Evolutionary conservation across 768 basidiomycete species (phyloP).

Genomic region (Rhizopogon vinicolor): DNA sequence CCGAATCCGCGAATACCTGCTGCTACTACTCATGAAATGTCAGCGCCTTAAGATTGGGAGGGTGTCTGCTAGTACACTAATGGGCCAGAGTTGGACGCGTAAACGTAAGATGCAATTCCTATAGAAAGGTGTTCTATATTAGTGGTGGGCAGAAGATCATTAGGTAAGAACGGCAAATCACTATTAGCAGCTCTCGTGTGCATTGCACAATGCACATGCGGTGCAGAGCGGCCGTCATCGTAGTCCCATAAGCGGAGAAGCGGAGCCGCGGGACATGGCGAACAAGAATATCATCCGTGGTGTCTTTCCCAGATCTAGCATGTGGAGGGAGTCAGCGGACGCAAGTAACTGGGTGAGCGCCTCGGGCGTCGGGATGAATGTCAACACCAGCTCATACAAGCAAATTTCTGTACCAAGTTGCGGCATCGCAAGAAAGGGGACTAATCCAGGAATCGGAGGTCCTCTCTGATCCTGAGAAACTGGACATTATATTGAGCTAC

Average conservation of each 20-base stretch:
- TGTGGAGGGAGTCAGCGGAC: constrained; percentile 30
- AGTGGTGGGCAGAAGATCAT: constrained; percentile 23
- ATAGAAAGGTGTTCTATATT: constrained; percentile 36
- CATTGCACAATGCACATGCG: too few species aligned
- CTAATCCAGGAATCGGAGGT: too few species aligned
- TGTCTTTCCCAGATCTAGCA: constrained; percentile 36
- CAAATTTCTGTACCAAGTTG: constrained; percentile 9
- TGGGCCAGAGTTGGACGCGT: constrained; percentile 15
- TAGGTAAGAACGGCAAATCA: constrained; percentile 17
- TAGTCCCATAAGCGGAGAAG: constrained; percentile 29
- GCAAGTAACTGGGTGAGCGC: constrained; percentile 36
- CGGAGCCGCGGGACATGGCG: constrained; percentile 28
- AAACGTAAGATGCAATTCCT: constrained; percentile 8
- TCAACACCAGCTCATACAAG: constrained; percentile 38
- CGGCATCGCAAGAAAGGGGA: constrained; percentile 4
- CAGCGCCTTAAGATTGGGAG: constrained; percentile 14
- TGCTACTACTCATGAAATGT: constrained; percentile 27
- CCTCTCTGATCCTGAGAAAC: constrained; percentile 28
- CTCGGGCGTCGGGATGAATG: constrained; percentile 24
- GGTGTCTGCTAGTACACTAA: constrained; percentile 14
- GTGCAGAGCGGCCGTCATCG: too few species aligned
- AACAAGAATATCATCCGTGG: not conserved
- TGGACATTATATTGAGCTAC: constrained; percentile 27
- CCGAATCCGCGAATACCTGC: not conserved
- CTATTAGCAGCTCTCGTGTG: constrained; percentile 3